Evolutionary conservation across 129 eudicot species (phyloP).

Genomic region (sunflower (Helianthus annuus)): HanXRQr2.0-SUNRISE NC_035440.2:23975011-23975510

Average conservation of each 20-base stretch:
- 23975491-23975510: constrained; percentile 53
- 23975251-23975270: constrained; percentile 34
- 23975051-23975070: no score
- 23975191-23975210: not conserved
- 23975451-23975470: constrained; percentile 51
- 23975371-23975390: constrained; percentile 68
- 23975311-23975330: constrained; percentile 40
- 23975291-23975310: constrained; percentile 70
- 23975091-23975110: no score
- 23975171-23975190: not conserved
- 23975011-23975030: no score
- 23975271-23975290: constrained; percentile 70
- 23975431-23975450: constrained; percentile 45
- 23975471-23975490: constrained; percentile 47
- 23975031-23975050: no score
- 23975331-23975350: constrained; percentile 33
- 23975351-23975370: constrained; percentile 48
- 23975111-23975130: no score
- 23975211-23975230: constrained; percentile 6
- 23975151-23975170: not conserved
- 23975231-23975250: not conserved
- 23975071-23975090: no score
- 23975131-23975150: no score
- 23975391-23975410: constrained; percentile 75
- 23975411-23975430: constrained; percentile 74